Evolutionary conservation across 2,329 filamentous ascomycete species (phyloP), one percentile per base, ranked within the genome.

Genomic region (Fusarium oligoseptatum): DNA sequence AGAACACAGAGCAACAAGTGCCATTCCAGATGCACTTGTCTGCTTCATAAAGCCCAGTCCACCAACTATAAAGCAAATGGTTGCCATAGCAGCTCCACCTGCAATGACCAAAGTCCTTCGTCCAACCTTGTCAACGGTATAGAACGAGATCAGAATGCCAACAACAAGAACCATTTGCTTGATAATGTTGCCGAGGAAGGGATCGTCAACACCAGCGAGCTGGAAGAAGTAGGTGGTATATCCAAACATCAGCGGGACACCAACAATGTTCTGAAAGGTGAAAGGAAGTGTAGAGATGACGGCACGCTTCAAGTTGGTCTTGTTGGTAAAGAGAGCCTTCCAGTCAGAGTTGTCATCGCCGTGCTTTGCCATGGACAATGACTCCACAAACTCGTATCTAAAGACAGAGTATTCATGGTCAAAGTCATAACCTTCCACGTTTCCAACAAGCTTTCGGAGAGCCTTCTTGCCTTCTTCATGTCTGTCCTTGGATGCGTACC

Each of bases 151-250:
- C 1, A 75, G 73, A 36, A 75, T 57, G 12, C 34, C 55, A 8
- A 57, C 55, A 36, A 57, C 55, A 57, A 57, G 55, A 24, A 57
- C 55, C 55, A 76, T 66, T 14, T 68, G 64, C 32, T 68, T 74
- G 17, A 77, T 57, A 36, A 57, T 57, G 55, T 50, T 77, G 3
- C 74, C 74, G 2, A 77, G 61, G 58, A 77, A 78, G 5, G 77
- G 77, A 32, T 78, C 74, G 1, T 64, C 52, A 6, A 77, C 66
- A 9, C 71, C 67, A 7, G 76, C 74, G 3, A 77, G 71, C 39
- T 73, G 57, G 62, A 78, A 78, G 52, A 78, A 78, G 22, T 78
- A 78, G 24, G 70, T 76, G 3, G 74, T 71, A 37, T 78, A 78
- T 15, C 67, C 67, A 43, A 76, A 77, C 58, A 78, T 72, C 2